Evolutionary conservation across 345 rosid species (phyloP).

Genomic region (Theobroma cacao): DNA sequence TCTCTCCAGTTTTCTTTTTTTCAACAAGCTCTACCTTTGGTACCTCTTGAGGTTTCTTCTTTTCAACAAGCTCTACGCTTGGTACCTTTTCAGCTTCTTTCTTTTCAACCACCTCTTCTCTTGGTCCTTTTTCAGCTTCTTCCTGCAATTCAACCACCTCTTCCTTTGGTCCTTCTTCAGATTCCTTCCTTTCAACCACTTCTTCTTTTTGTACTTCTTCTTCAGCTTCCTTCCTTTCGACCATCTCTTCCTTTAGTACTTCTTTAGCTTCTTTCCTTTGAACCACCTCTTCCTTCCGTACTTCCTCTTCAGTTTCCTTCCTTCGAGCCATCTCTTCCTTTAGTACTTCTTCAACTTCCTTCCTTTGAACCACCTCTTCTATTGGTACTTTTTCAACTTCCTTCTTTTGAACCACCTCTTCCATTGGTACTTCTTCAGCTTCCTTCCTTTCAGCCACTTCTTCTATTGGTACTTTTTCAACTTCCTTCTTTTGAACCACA

Average conservation of each 20-base stretch:
- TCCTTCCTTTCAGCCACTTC: too few relatives aligned
- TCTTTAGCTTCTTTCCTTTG: slow-evolving; percentile 3
- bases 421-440: too few relatives aligned
- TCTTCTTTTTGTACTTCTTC: too few relatives aligned
- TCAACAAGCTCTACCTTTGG: slow-evolving; percentile 1
- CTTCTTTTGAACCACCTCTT: background rate
- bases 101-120: slow-evolving; percentile 1
- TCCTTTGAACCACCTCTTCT: background rate
- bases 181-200: slow-evolving; percentile 8
- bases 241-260: background rate
- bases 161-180: background rate
- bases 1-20: slow-evolving; percentile 9
- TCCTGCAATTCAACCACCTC: too few relatives aligned
- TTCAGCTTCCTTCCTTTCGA: too few relatives aligned
- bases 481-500: background rate
- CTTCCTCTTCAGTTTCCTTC: slow-evolving; percentile 5
- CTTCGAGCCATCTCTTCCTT: background rate
- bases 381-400: background rate
- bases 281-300: background rate
- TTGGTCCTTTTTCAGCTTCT: too few relatives aligned
- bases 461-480: too few relatives aligned
- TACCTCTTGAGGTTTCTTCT: slow-evolving; percentile 1
- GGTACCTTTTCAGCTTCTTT: slow-evolving; percentile 5
- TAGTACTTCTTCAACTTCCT: background rate
- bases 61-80: background rate